Percentiles rank a stretch among this genome's conserved stretches.
Conservation (phyloP, 176 grass and related monocot genomes). For the Coix lacrymajobi region DNA sequence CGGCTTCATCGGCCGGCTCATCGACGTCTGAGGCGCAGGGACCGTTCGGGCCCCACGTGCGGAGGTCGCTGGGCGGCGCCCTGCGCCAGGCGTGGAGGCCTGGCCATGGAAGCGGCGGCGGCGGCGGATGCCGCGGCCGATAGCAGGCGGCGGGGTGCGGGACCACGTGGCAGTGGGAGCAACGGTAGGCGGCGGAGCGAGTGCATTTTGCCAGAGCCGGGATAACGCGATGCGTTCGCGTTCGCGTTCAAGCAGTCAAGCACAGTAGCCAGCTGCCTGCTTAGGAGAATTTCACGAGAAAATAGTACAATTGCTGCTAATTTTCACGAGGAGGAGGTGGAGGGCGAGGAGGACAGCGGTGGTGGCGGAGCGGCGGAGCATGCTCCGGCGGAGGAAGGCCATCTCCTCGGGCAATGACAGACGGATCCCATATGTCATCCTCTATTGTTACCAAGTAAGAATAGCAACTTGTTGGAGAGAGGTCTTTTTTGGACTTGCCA, state of each 20-base stretch:
- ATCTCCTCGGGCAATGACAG: too few relatives aligned
- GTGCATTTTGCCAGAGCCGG: conserved; percentile 23
- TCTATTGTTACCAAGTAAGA: too few relatives aligned
- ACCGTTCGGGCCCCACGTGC: conserved; percentile 58
- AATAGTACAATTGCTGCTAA: not conserved
- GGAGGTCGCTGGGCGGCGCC: conserved; percentile 48
- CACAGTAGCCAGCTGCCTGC: too few relatives aligned
- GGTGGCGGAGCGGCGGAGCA: too few relatives aligned
- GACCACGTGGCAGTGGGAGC: conserved; percentile 1
- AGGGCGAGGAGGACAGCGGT: too few relatives aligned
- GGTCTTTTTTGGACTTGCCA: too few relatives aligned
- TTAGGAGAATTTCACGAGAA: not conserved
- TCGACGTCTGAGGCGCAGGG: conserved; percentile 36
- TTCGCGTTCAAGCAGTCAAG: not conserved
- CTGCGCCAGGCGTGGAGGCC: conserved; percentile 69
- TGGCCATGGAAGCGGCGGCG: conserved; percentile 42
- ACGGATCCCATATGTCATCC: too few relatives aligned
- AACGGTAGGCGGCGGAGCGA: not conserved
- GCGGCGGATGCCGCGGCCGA: conserved; percentile 1
- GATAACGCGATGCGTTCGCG: not conserved
- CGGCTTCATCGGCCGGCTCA: not conserved
- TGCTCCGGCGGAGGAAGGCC: too few relatives aligned
- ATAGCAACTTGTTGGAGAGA: too few relatives aligned
- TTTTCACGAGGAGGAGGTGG: too few relatives aligned
- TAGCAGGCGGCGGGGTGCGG: conserved; percentile 11